Evolutionary conservation across 768 basidiomycete genomes (phyloP).

Genomic region (Lentinula boryana): DNA sequence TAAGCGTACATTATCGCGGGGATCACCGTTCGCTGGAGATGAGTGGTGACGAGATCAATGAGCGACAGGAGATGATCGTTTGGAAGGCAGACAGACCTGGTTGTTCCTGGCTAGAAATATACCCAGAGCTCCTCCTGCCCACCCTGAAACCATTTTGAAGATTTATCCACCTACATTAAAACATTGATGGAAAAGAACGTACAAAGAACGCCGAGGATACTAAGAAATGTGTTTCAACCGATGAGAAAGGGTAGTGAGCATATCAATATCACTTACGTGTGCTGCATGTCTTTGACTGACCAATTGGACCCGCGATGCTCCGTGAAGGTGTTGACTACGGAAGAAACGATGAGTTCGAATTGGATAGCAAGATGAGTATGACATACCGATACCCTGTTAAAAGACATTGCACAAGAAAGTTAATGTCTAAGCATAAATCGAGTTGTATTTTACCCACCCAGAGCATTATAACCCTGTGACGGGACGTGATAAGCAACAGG

Average conservation of each 20-base stretch:
- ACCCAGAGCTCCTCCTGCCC: slow-evolving; percentile 87
- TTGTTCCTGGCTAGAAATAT: slow-evolving; percentile 77
- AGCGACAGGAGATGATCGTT: not conserved
- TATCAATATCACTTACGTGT: slow-evolving; percentile 53
- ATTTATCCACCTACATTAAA: not conserved
- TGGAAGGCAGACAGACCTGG: slow-evolving; percentile 38
- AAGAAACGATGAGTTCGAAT: slow-evolving; percentile 9
- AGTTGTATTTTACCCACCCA: slow-evolving; percentile 32
- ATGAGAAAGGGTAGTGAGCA: slow-evolving; percentile 2
- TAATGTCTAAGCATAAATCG: not conserved
- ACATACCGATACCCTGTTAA: slow-evolving; percentile 52
- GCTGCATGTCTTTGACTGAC: slow-evolving; percentile 94
- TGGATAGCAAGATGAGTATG: not conserved
- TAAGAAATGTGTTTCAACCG: slow-evolving; percentile 19
- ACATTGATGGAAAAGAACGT: slow-evolving; percentile 16
- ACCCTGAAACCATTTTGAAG: slow-evolving; percentile 48
- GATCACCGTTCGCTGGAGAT: slow-evolving; percentile 67
- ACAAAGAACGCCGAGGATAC: slow-evolving; percentile 73
- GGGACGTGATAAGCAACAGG: not conserved
- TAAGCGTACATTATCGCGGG: slow-evolving; percentile 70
- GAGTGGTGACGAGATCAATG: not conserved
- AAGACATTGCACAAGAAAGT: not conserved
- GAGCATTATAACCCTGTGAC: slow-evolving; percentile 37
- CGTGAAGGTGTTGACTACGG: slow-evolving; percentile 83
- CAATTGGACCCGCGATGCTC: slow-evolving; percentile 78